Evolutionary conservation across 495 filamentous ascomycete genomes (phyloP).

Genomic region (Podospora tetraspora): DNA sequence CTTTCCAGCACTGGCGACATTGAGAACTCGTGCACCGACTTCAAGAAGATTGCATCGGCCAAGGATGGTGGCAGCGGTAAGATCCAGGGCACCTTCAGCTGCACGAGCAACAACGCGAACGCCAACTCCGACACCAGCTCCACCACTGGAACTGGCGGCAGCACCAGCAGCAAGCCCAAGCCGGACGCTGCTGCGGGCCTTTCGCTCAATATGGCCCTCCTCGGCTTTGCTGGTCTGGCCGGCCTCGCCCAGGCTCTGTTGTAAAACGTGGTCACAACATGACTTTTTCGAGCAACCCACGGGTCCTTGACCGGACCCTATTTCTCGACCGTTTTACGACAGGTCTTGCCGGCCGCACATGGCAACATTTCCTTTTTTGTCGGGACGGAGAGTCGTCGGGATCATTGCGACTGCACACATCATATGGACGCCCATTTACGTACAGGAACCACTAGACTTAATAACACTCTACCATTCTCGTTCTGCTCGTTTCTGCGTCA

Average conservation of each 20-base stretch:
- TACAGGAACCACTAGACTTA: slow-evolving; percentile 33
- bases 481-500: slow-evolving; percentile 6
- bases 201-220: slow-evolving; percentile 33
- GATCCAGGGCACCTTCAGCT: slow-evolving; percentile 60
- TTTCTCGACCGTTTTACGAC: slow-evolving; percentile 3
- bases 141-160: slow-evolving; percentile 19
- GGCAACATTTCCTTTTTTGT: slow-evolving; percentile 16
- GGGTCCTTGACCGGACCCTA: slow-evolving; percentile 2
- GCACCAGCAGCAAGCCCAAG: slow-evolving; percentile 17
- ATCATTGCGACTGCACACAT: slow-evolving; percentile 18
- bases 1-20: slow-evolving; percentile 68
- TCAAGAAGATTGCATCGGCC: slow-evolving; percentile 39
- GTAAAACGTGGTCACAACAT: slow-evolving; percentile 21
- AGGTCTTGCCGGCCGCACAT: slow-evolving; percentile 7
- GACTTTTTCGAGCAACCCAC: not conserved
- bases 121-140: slow-evolving; percentile 40
- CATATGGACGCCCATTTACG: slow-evolving; percentile 23
- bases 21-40: slow-evolving; percentile 38
- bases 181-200: slow-evolving; percentile 31
- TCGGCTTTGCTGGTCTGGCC: slow-evolving; percentile 37
- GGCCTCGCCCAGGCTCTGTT: slow-evolving; percentile 32
- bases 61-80: slow-evolving; percentile 35
- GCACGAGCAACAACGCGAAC: slow-evolving; percentile 42
- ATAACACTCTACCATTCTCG: slow-evolving; percentile 28
- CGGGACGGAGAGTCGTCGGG: slow-evolving; percentile 17